These are phyloP conservation scores for Tetradesmus obliquus DNA, from an alignment of 139 green algal species.

Conservation along the genomic window DNA sequence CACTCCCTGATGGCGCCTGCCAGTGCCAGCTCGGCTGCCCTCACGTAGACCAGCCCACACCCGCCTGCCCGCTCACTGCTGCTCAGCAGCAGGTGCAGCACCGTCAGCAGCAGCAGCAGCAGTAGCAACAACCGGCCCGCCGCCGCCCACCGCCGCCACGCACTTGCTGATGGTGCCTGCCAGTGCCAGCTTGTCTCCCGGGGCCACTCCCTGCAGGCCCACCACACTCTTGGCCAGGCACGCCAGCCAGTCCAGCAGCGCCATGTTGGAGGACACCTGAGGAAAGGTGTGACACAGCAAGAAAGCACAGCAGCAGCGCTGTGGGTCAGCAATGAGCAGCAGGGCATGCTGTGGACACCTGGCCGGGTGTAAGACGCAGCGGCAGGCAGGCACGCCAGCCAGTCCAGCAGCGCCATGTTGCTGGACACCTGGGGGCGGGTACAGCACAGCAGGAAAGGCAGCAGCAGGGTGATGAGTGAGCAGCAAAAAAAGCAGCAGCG, in stretches of 20 bases:
- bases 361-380: no score
- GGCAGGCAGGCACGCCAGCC: conserved; percentile 3
- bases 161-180: conserved; percentile 26
- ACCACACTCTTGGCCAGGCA: conserved; percentile 5
- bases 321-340: no score
- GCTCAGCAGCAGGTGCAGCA: no score
- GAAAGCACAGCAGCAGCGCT: background rate
- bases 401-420: background rate
- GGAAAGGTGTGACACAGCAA: background rate
- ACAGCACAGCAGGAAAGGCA: no score
- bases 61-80: background rate
- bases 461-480: no score
- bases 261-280: conserved; percentile 26
- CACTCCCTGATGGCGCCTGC: conserved; percentile 24
- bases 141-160: conserved; percentile 20
- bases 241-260: conserved; percentile 18
- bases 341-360: no score
- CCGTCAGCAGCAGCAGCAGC: background rate
- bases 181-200: background rate
- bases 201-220: background rate
- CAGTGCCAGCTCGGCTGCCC: background rate
- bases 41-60: no score
- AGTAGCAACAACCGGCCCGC: background rate
- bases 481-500: no score
- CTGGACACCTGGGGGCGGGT: no score